Evolutionary conservation across 2,329 filamentous ascomycete species (phyloP).

Genomic region (Coleophoma cylindrospora): DNA sequence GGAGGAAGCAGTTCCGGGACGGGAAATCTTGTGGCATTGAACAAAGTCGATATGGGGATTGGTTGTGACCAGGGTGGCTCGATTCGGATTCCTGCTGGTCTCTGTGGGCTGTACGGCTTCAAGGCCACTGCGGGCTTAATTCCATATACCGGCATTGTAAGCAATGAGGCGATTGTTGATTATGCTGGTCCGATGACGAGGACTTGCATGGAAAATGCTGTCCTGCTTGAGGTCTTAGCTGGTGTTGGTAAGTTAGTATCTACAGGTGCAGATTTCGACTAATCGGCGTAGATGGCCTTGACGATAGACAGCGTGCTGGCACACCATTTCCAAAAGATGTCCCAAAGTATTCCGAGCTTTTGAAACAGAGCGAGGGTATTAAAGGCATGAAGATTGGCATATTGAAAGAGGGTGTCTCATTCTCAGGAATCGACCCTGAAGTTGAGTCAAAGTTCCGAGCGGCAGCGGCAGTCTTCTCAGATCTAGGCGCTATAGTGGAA

Average conservation of each 20-base stretch:
- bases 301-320: slow-evolving; percentile 36
- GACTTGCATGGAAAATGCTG: slow-evolving; percentile 34
- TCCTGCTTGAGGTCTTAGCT: slow-evolving; percentile 38
- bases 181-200: slow-evolving; percentile 41
- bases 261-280: too few species aligned
- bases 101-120: slow-evolving; percentile 17
- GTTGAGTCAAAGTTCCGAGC: slow-evolving; percentile 30
- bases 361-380: slow-evolving; percentile 14
- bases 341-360: slow-evolving; percentile 9
- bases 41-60: slow-evolving; percentile 22
- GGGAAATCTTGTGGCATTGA: slow-evolving; percentile 38
- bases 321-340: slow-evolving; percentile 20
- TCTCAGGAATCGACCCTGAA: slow-evolving; percentile 34
- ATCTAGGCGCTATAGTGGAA: slow-evolving; percentile 42
- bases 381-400: slow-evolving; percentile 35
- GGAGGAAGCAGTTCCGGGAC: slow-evolving; percentile 45
- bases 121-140: slow-evolving; percentile 17
- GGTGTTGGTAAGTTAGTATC: slow-evolving; percentile 19
- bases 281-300: slow-evolving; percentile 36
- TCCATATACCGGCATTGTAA: slow-evolving; percentile 31
- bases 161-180: slow-evolving; percentile 45
- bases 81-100: slow-evolving; percentile 67
- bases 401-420: slow-evolving; percentile 37
- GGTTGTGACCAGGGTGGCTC: slow-evolving; percentile 73
- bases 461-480: slow-evolving; percentile 34